Evolutionary conservation across 805 yeast genomes (phyloP), one percentile per base, ranked within the genome.

Genomic region (Kuraishia hungarica): DNA sequence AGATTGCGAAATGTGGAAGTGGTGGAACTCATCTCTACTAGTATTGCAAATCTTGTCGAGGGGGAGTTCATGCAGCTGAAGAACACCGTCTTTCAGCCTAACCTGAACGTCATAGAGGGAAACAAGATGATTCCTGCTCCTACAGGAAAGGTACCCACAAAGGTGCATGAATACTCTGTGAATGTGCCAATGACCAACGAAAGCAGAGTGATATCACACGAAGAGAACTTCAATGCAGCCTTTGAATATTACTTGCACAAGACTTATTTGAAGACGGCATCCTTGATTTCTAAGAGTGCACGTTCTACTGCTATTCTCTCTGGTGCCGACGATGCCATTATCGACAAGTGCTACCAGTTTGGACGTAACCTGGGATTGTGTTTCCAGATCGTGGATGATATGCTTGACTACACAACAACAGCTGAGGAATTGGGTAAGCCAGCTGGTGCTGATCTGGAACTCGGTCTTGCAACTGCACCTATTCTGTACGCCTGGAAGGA

Each of bases 41-140:
- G 97, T 35, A 94, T 94, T 67, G 99, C 98, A 13, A 94, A 94
- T 67, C 77, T 94, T 57, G 98, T 94, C 1, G 99, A 94, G 72
- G 99, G 99, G 53, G 99, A 94, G 72, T 93, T 94, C 68, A 94
- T 94, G 98, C 99, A 94, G 73, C 80, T 94, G 75, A 92, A 93
- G 63, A 94, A 94, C 71, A 90, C 97, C 0, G 94, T 92, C 7
- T 73, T 87, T 48, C 80, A 76, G 57, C 82, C 81, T 39, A 66
- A 76, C 53, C 66, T 74, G 35, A 67, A 70, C 50, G 69, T 76
- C 21, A 73, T 77, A 56, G 89, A 80, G 58, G 80, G 73, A 55
- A 79, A 74, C 53, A 52, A 64, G 51, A 59, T 61, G 29, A 69
- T 81, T 17, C 90, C 90, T 4, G 61, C 63, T 15, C 79, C 86